Conservation (phyloP, 306 rosid genomes). For the Lotus japonicus region DNA sequence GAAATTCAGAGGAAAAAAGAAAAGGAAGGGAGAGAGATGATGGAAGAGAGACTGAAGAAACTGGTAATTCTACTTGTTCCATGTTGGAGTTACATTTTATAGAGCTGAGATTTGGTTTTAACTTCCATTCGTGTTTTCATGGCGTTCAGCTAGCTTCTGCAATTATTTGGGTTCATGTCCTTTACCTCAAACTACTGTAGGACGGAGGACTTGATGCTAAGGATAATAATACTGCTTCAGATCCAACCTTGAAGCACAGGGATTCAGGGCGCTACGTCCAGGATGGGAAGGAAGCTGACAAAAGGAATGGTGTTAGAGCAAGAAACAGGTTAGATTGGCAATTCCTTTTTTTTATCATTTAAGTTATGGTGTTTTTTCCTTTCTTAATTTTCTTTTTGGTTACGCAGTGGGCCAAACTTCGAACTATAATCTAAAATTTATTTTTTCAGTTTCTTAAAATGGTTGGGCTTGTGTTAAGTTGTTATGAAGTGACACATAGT, state of each 20-base stretch:
- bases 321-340: conserved; percentile 50
- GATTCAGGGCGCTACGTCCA: conserved; percentile 40
- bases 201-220: conserved; percentile 75
- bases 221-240: conserved; percentile 46
- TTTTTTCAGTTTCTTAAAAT: neutral
- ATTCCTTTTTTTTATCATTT: neutral
- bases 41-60: conserved; percentile 66
- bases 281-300: conserved; percentile 49
- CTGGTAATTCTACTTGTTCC: conserved; percentile 65
- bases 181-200: conserved; percentile 99
- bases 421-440: neutral
- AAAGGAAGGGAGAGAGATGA: conserved; percentile 68
- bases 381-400: neutral
- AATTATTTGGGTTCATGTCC: conserved; percentile 99
- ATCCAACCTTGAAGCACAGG: conserved; percentile 45
- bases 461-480: neutral
- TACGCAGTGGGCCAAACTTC: neutral
- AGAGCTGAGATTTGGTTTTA: conserved; percentile 62
- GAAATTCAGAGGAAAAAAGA: conserved; percentile 86
- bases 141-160: conserved; percentile 99
- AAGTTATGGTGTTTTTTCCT: neutral
- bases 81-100: conserved; percentile 61
- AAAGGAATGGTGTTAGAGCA: conserved; percentile 66
- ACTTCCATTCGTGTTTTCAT: conserved; percentile 80
- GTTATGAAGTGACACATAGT: neutral